Base-by-base conservation (phyloP, 345 rosid genomes). In the Eucalyptus erythrocorys region DNA sequence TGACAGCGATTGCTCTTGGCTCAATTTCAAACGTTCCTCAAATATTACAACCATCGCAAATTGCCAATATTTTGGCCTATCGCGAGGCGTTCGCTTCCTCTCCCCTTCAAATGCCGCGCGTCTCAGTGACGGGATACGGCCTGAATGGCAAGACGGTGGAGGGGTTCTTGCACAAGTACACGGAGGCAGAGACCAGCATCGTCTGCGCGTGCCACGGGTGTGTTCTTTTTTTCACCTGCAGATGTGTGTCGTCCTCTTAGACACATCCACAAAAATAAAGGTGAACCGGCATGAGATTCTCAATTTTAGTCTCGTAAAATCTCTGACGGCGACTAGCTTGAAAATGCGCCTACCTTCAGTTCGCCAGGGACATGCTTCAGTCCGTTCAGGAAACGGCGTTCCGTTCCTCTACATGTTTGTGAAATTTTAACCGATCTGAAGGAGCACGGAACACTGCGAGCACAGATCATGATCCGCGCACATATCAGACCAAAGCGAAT, bases 111-210 rank as follows among this genome's bases (percentile, higher is more conserved):
- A 94, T 95, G 95, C 96, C 96, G 4, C 92, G 94, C 12, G 96
- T 95, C 48, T 93, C 95, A 17, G 91, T 96, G 15, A 96, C 95
- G 0, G 96, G 98, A n/a, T 90, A 93, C 64, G 96, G 96, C 27
- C 96, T 95, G 0, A 89, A 93, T 50, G 97, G 97, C 34, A 95
- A 91, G 92, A 95, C 94, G 43, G 88, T 95, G 19, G 93, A 92
- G 19, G 97, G 97, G 59, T 93, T 96, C 90, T 84, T 94, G 30
- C 90, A 90, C 87, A 90, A 91, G 89, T 95, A 93, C 80, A 87
- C 94, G 6, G 93, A 94, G 79, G 61, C 93, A 15, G 97, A 95
- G 88, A 91, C 93, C 7, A 93, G 92, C 89, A 95, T 95, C 32
- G 88, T 94, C 32, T 94, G 97, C 42, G 93, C 92, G 8, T 94